Conservation (phyloP, 805 yeast genomes). For the Pichia scutulata region DNA sequence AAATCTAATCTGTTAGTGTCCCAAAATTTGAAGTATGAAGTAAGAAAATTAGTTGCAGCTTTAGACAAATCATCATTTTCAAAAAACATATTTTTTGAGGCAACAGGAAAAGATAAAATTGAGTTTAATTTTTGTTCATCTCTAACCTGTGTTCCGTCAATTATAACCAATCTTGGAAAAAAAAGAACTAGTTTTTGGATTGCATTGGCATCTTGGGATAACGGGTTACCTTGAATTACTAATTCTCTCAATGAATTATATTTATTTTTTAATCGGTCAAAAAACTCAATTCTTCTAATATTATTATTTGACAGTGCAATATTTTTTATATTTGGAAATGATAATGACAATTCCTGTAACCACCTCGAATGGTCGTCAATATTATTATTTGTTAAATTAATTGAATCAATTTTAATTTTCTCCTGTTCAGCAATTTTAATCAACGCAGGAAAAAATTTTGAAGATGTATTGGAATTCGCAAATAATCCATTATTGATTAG, state of each 20-base stretch:
- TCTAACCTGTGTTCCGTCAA: conserved; percentile 74
- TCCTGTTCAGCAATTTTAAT: conserved; percentile 66
- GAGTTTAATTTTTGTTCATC: conserved; percentile 54
- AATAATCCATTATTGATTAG: conserved; percentile 59
- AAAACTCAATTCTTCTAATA: conserved; percentile 45
- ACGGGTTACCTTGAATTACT: conserved; percentile 71
- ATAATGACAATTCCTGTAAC: conserved; percentile 56
- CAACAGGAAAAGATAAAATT: conserved; percentile 50
- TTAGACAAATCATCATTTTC: conserved; percentile 66
- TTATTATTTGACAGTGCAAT: conserved; percentile 74
- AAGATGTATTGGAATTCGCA: conserved; percentile 31
- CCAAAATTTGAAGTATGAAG: conserved; percentile 74
- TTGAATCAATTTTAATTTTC: conserved; percentile 52
- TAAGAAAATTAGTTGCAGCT: conserved; percentile 67
- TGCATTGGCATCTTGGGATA: conserved; percentile 36
- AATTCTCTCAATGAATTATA: conserved; percentile 68
- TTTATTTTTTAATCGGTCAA: conserved; percentile 75
- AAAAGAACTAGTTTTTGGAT: conserved; percentile 54
- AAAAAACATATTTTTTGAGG: conserved; percentile 62
- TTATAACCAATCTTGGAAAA: conserved; percentile 73
- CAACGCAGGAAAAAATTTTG: conserved; percentile 85
- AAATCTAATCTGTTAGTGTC: conserved; percentile 70
- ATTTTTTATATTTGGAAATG: conserved; percentile 72
- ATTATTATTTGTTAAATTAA: conserved; percentile 61
- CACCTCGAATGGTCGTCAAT: conserved; percentile 50